Evolutionary conservation across 2,329 filamentous ascomycete species (phyloP).

Genomic region (Talaromyces sp.): DNA sequence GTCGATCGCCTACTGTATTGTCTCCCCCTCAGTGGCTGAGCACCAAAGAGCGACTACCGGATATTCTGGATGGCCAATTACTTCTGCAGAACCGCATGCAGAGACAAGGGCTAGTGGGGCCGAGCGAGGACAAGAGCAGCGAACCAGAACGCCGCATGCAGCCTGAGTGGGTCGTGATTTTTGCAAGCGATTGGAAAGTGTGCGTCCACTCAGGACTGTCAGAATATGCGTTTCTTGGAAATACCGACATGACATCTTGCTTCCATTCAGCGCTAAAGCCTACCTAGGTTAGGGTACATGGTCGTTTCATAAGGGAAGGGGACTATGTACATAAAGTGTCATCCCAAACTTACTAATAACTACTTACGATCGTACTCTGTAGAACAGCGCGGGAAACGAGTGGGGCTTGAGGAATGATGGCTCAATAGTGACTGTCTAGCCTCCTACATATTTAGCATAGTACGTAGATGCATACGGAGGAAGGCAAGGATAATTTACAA

Average conservation of each 20-base stretch:
- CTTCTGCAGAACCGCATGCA: neutral
- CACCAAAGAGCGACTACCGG: neutral
- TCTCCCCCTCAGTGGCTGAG: neutral
- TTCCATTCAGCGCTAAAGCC: neutral
- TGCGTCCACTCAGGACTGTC: slow-evolving; percentile 1
- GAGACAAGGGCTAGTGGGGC: slow-evolving; percentile 1
- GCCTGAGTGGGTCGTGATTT: neutral
- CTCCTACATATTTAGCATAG: neutral
- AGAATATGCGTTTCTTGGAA: neutral
- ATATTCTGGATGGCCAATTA: slow-evolving; percentile 2
- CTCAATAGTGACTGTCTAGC: neutral
- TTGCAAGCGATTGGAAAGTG: slow-evolving; percentile 1
- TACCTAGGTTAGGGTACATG: neutral
- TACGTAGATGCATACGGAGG: neutral
- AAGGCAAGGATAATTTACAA: neutral
- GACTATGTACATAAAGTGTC: neutral
- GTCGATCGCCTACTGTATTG: neutral
- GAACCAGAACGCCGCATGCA: slow-evolving; percentile 10
- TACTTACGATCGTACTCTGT: neutral
- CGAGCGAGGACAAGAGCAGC: neutral
- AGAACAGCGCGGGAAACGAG: neutral
- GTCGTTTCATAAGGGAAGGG: neutral
- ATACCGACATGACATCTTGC: neutral
- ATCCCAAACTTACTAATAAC: neutral
- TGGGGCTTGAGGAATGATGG: slow-evolving; percentile 6